Base-by-base conservation (phyloP, 2,329 filamentous ascomycete species). In the Macrophomina tecta region DNA sequence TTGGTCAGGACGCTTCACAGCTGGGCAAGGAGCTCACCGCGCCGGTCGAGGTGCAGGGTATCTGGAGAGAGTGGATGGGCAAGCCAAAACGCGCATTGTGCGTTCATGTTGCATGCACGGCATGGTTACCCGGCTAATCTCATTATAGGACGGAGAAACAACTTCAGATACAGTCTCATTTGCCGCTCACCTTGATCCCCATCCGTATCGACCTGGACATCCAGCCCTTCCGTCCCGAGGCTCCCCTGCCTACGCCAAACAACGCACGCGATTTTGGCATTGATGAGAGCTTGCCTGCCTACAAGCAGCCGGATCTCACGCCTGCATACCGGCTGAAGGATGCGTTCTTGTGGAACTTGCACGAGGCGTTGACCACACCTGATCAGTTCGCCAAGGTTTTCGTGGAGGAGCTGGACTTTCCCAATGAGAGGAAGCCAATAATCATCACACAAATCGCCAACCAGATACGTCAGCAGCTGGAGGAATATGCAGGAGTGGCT, bases 141-240 rank as follows among this genome's bases (percentile, higher is more conserved):
- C 3, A 65, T 40, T 48, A 7, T 60, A 70, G 83, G 68, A 87
- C 87, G 61, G 86, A 89, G 71, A 83, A 85, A 71, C 88, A 90
- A 74, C 81, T 87, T 65, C 82, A 88, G 71, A 84, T 86, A 32
- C 88, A 90, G 76, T 89, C 92, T 42, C 89, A 88, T 60, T 86
- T 99, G 42, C 95, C 95, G 4, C 86, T 97, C 61, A 97, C 93
- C 0, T 84, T 98, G 64, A 94, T 99, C 68, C 95, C 95, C 18
- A 97, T 99, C 73, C 92, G 94, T 68, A 97, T 99, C 79, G 95
- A 99, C 76, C 85, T 98, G 76, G 94, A 98, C 76, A 90, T 99
- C 38, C 90, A 92, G 56, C 84, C 92, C 66, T 95, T 91, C 80
- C 83, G 87, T 11, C 90, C 91, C 12, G 82, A 86, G 40, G 82